phyloP scores from a whole-genome alignment of 306 rosid genomes.

The Hippophae rhamnoides region DNA sequence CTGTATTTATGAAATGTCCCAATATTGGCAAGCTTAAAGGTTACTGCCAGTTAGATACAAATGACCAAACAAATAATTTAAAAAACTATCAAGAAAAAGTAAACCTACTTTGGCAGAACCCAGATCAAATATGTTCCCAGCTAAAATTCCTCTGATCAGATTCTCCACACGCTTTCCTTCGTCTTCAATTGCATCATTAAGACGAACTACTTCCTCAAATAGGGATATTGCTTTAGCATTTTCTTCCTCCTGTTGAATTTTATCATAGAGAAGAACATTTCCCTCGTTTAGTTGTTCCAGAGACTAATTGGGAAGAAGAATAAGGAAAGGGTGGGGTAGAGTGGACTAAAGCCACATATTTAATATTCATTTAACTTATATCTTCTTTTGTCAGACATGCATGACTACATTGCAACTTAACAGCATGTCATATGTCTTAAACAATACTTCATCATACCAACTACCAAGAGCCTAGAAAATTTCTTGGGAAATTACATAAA shows the following conservation, averaged over 20 bases:
- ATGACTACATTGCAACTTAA: too few species aligned
- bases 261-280: conserved; percentile 15
- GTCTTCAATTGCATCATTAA: conserved; percentile 83
- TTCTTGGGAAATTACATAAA: too few species aligned
- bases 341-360: neutral
- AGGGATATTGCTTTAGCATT: conserved; percentile 79
- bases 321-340: neutral
- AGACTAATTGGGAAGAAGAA: neutral
- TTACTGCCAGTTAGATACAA: conserved; percentile 1
- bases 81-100: conserved; percentile 11
- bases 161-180: conserved; percentile 72
- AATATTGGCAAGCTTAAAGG: neutral
- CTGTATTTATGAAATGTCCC: neutral
- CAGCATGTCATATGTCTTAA: too few species aligned
- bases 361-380: neutral
- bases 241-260: conserved; percentile 72
- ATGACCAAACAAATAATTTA: neutral
- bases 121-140: conserved; percentile 96
- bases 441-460: neutral
- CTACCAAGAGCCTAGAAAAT: neutral
- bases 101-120: conserved; percentile 79
- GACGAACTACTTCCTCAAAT: conserved; percentile 57
- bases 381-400: neutral
- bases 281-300: neutral
- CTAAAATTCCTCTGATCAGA: conserved; percentile 77